Percentiles rank a stretch among this genome's conserved stretches.
Evolutionary conservation across 257 asterid genomes (phyloP).

Genomic region (Nicotiana otophora): DNA sequence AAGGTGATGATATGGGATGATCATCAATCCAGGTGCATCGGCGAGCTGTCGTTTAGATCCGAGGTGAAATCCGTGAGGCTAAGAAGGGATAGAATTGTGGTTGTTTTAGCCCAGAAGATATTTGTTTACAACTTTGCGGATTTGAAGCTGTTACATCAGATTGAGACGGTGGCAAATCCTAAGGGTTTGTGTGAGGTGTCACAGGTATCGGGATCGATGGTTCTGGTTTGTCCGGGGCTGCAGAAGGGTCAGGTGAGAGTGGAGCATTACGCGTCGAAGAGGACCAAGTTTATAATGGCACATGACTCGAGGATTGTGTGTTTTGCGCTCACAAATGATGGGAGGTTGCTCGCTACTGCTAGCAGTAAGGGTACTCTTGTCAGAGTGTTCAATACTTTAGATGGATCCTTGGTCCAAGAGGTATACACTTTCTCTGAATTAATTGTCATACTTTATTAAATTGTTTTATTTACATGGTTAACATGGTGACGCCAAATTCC

Average conservation of each 20-base stretch:
- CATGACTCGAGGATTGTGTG: slow-evolving; percentile 72
- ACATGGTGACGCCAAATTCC: neutral
- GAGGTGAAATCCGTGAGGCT: slow-evolving; percentile 82
- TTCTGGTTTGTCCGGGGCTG: slow-evolving; percentile 77
- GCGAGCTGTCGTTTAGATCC: slow-evolving; percentile 75
- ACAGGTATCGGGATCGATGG: slow-evolving; percentile 63
- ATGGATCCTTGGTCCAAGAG: slow-evolving; percentile 88
- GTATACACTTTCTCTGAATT: slow-evolving; percentile 21
- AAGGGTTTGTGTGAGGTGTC: slow-evolving; percentile 88
- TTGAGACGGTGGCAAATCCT: slow-evolving; percentile 75
- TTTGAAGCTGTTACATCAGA: slow-evolving; percentile 78
- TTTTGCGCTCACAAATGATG: slow-evolving; percentile 74
- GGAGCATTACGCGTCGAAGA: slow-evolving; percentile 68
- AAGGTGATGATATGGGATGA: slow-evolving; percentile 98
- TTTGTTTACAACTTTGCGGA: slow-evolving; percentile 76
- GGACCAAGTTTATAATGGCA: slow-evolving; percentile 70
- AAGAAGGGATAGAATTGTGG: slow-evolving; percentile 66
- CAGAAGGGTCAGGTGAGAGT: slow-evolving; percentile 89
- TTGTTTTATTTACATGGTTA: neutral
- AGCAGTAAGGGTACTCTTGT: slow-evolving; percentile 86
- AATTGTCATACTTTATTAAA: neutral
- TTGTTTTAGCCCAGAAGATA: slow-evolving; percentile 70
- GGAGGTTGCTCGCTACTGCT: slow-evolving; percentile 75
- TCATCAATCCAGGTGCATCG: slow-evolving; percentile 73
- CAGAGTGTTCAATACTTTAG: slow-evolving; percentile 65